These are phyloP conservation scores for Rhododendron henanense DNA, from an alignment of 148 eudicot species.

Conservation along the genomic window DNA sequence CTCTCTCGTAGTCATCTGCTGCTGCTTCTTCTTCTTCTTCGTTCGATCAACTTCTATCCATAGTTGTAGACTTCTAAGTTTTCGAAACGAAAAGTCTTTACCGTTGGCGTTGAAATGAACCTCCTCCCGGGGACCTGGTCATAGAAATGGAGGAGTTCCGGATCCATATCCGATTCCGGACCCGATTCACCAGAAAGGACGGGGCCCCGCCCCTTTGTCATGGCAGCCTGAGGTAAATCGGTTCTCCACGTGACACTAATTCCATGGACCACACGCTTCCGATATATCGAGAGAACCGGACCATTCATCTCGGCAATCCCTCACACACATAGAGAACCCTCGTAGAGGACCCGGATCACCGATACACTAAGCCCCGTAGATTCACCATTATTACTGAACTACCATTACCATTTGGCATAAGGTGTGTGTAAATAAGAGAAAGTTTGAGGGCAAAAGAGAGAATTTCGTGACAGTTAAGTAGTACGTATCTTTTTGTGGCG, in stretches of 20 bases:
- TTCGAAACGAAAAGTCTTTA: not conserved
- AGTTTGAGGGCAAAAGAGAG: not conserved
- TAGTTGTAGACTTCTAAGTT: no score
- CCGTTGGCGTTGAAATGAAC: not conserved
- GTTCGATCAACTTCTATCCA: not conserved
- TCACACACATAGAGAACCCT: no score
- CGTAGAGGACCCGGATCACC: no score
- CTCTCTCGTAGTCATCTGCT: conserved; percentile 1
- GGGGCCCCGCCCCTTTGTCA: no score
- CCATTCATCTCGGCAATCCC: no score
- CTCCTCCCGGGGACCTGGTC: not conserved
- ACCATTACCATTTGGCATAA: not conserved
- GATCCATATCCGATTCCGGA: not conserved
- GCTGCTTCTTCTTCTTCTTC: not conserved
- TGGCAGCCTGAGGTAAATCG: no score
- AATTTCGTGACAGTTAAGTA: not conserved
- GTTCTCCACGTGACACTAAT: conserved; percentile 13
- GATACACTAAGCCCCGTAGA: not conserved
- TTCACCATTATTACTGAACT: not conserved
- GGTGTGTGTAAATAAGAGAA: not conserved
- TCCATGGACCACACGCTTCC: not conserved
- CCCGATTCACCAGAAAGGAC: not conserved
- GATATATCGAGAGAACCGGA: no score
- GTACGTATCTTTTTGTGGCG: not conserved
- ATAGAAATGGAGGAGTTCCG: not conserved